Evolutionary conservation across 2,329 filamentous ascomycete genomes (phyloP).

Genomic region (Pleoardoris graminearum): DNA sequence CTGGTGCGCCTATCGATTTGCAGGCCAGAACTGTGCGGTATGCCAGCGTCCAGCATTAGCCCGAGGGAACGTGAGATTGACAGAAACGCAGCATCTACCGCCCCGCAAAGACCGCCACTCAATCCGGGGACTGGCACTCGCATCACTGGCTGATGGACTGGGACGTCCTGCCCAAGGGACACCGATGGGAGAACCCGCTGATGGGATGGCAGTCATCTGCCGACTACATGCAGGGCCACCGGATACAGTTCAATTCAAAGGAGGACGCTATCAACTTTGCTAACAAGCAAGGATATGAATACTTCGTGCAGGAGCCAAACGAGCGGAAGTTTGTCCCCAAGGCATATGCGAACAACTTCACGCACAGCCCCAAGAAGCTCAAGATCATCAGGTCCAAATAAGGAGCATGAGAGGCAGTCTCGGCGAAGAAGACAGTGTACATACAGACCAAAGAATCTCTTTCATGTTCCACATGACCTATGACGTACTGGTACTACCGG

Average conservation of each 20-base stretch:
- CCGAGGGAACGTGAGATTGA: conserved; percentile 11
- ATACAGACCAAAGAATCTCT: conserved; percentile 22
- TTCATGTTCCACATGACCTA: not conserved
- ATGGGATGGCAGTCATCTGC: conserved; percentile 99
- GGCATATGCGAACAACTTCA: conserved; percentile 95
- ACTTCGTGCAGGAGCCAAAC: conserved; percentile 97
- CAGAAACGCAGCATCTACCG: conserved; percentile 74
- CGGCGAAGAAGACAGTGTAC: conserved; percentile 24
- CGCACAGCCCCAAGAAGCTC: conserved; percentile 81
- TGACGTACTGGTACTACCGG: not conserved
- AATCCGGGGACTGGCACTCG: conserved; percentile 85
- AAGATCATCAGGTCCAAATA: conserved; percentile 83
- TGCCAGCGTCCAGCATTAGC: conserved; percentile 24
- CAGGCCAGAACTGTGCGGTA: conserved; percentile 94
- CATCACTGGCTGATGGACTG: conserved; percentile 97
- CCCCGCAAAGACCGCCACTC: conserved; percentile 90
- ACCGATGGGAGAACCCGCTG: conserved; percentile 96
- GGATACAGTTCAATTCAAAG: conserved; percentile 87
- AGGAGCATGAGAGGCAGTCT: conserved; percentile 42
- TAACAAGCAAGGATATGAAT: conserved; percentile 98
- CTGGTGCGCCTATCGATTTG: conserved; percentile 89
- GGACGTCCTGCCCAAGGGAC: conserved; percentile 89
- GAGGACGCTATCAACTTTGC: conserved; percentile 94
- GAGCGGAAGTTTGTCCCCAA: conserved; percentile 83
- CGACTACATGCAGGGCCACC: conserved; percentile 92